Evolutionary conservation across 2,329 filamentous ascomycete species (phyloP), one percentile per base, ranked within the genome.

Genomic region (Biscogniauxia mediterranea): DNA sequence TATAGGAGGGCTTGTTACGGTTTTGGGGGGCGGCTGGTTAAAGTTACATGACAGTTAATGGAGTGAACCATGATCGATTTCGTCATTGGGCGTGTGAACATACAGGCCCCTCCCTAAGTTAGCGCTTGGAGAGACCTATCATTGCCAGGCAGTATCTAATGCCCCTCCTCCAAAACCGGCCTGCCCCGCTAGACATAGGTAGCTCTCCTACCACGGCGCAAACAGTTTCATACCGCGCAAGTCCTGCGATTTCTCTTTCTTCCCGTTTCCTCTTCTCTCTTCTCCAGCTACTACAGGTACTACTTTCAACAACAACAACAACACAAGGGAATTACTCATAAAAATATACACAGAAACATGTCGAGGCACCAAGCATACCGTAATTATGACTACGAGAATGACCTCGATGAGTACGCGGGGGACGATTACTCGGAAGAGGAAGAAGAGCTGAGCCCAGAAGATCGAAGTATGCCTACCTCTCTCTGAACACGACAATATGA

Each of bases 371-470:
- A 79, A 61, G 73, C 75, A n/a, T 77, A 78, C 58, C 78, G 78
- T 46, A 81, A 81, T 63, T 76, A 81, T 59, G 79, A 83, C 58
- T 83, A 81, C 68, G 77, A 83, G 64, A 77, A 83, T 17, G 82
- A 81, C 38, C 73, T 84, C 58, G 78, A 83, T 60, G 80, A 84
- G 62, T 84, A 78, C 59, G 82, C 85, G 49, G 78, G 74, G 6
- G 74, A 69, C 21, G 77, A 71, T 1, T 76, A 79, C 49, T 68
- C 65, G 5, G 79, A 80, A 5, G 78, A 78, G 15, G 81, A 79
- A 53, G 79, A 79, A 38, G 79, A 80, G 52, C 46, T 61, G 74
- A 82, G 66, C 72, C 68, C 71, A 19, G 73, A 75, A 56, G 73
- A 74, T 63, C 68, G 66, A 65, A 72, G 72, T 73, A 62, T 19